Evolutionary conservation across 1,139 yeast species (phyloP), one percentile per base, ranked within the genome.

Genomic region (Yamadazyma blattariae): DNA sequence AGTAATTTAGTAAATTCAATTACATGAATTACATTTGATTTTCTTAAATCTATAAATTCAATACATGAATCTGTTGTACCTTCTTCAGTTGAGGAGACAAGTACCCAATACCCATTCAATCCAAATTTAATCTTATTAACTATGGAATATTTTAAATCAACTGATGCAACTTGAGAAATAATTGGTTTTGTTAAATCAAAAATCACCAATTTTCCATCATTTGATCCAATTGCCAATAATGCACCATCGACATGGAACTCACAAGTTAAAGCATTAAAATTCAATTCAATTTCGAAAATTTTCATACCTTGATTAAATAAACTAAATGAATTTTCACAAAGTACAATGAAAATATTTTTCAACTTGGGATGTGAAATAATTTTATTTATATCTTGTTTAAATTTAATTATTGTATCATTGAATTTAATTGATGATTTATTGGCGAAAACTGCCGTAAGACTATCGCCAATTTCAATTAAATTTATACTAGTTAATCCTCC

Each of bases 81-180:
- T 5, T 35, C 35, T 2, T 34, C 46, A 11, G 42, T 39, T 40
- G 43, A 32, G 23, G 59, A 47, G 7, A 52, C 67, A 56, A 48
- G 61, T 35, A 83, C 56, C 83, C 88, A 82, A 56, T 80, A 82
- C 5, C 94, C 94, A 51, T 84, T 84, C 19, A 71, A 63, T 7
- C 84, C 82, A 61, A 84, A 84, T 32, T 56, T 52, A 2, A 83
- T 48, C 15, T 63, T 57, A 5, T 57, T 47, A 5, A 79, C 64
- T 2, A 40, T 35, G 0, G 54, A 47, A 21, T 54, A 47, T 8
- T 47, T 50, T 3, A 59, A 45, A 3, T 47, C 43, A n/a, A 77
- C 50, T 1, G 63, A 58, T 0, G 77, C 66, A 2, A 65, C 74
- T 18, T 59, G 41, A 8, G 28, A 7, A 9, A n/a, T 14, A 12